These are phyloP conservation scores for Narthecium ossifragum DNA, from an alignment of 106 monocot genomes.

Conservation along the genomic window DNA sequence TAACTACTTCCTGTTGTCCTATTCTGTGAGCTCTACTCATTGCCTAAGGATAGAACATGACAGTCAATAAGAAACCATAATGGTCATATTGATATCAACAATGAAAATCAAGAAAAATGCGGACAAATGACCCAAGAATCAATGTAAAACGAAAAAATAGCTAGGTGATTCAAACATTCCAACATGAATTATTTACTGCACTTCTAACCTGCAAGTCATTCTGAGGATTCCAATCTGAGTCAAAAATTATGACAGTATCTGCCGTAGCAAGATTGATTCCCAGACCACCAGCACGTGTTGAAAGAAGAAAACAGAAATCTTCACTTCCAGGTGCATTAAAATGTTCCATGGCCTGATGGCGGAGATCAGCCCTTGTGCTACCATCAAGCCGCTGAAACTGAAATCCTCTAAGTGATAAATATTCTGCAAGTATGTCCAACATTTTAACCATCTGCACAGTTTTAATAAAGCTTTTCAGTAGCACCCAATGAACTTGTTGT, in stretches of 20 bases:
- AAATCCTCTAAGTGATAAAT: conserved; percentile 89
- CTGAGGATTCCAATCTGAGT: conserved; percentile 99
- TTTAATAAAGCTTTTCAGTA: too few relatives aligned
- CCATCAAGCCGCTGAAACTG: conserved; percentile 99
- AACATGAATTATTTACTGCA: conserved; percentile 1
- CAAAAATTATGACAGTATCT: conserved; percentile 98
- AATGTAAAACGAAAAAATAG: too few relatives aligned
- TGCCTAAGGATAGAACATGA: conserved; percentile 40
- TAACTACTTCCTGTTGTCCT: conserved; percentile 97
- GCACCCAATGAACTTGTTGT: too few relatives aligned
- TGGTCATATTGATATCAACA: too few relatives aligned
- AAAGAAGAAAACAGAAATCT: conserved; percentile 98
- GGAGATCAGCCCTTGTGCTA: conserved; percentile 93
- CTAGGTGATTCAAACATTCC: too few relatives aligned
- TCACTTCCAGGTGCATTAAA: conserved; percentile 99
- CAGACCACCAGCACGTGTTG: conserved; percentile 96
- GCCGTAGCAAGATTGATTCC: conserved; percentile 99
- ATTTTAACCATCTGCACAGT: conserved; percentile 99
- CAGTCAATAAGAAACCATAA: neutral
- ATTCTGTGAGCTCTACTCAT: conserved; percentile 99
- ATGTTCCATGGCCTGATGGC: conserved; percentile 99
- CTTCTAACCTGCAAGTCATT: conserved; percentile 92
- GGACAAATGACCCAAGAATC: too few relatives aligned
- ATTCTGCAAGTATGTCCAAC: conserved; percentile 98
- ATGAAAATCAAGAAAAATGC: neutral